Evolutionary conservation across 345 rosid genomes (phyloP), one percentile per base, ranked within the genome.

Genomic region (Gossypium australe): DNA sequence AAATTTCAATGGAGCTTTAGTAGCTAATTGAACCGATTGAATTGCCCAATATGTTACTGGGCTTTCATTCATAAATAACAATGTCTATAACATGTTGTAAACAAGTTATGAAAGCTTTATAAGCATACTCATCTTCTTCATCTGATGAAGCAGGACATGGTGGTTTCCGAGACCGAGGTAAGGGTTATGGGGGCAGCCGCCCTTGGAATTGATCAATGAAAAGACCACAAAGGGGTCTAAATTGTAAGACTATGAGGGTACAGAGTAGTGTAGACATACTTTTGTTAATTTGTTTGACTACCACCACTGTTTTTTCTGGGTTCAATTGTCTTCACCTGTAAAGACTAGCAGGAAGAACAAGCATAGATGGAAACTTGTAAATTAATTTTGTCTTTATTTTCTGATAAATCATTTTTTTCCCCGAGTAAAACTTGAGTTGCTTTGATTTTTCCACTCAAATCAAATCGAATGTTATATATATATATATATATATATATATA

Each of bases 101-200:
- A 24, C 52, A 14, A 13, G 41, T 48, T 48, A 11, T 8, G 11
- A 56, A 43, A 57, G 41, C 52, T 18, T 72, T 8, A 45, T n/a
- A 48, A 38, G 14, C 58, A 48, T 41, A 52, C 52, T 44, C 27
- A 41, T 2, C 66, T 62, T 47, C 68, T 17, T 48, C 56, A 12
- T 65, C 24, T n/a, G 22, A 70, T 52, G 61, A 68, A 63, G 67
- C 84, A 83, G 90, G 85, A 38, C 70, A 67, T 44, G 84, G 89
- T 3, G 81, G 87, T 71, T 87, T 58, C 63, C 89, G 89, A n/a
- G 89, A 86, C 60, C 85, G 89, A 11, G 86, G 88, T 52, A 85
- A 86, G 80, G 86, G 86, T 75, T 79, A 79, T 7, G 66, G 87
- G 22, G 80, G 90, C 9, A 75, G 86, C 43, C 90, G 86, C 3